Evolutionary conservation across 179 eudicot species (phyloP), one percentile per base, ranked within the genome.

Genomic region (Spinacia oleracea): DNA sequence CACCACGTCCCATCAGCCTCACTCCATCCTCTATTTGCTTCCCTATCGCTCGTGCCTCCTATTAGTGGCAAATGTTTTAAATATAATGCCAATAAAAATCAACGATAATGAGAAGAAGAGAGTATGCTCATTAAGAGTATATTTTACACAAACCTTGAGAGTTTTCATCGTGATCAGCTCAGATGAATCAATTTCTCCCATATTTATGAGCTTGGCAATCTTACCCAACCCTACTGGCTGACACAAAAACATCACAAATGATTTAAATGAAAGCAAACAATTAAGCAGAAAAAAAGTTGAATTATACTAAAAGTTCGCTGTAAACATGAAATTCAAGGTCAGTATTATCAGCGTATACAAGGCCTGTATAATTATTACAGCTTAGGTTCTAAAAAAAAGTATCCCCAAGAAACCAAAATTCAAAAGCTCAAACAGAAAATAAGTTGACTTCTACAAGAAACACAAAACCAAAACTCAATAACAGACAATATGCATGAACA

Each of bases 181-280:
- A 9, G 98, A 93, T 20, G 98, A 95, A 80, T 95, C 98, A 59
- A 95, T 95, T 86, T 85, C 86, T 86, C 98, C 97, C 69, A 93
- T 93, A 84, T 95, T 93, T 82, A 95, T 95, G 55, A 91, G 90
- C 88, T 85, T 89, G 25, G 96, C 93, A 73, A 95, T 90, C 92
- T 95, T 95, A 72, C 98, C 98, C 65, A 95, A 82, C 10, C 98
- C 98, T 75, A 90, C 91, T 74, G 98, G 98, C 98, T 93, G 98
- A 82, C 71, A 80, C 42, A 51, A 74, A 50, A 29, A 75, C 45
- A 83, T 2, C 77, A 56, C 5, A 50, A 58, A 73, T 53, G 21
- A 25, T 70, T 53, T 25, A 64, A 55, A 77, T 50, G 3, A 20
- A 21, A 55, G 50, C 25, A n/a, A 45, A 81, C 21, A 70, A 6